Evolutionary conservation across 352 stramenopile species (phyloP).

Genomic region (Pythium sukuiense): DNA sequence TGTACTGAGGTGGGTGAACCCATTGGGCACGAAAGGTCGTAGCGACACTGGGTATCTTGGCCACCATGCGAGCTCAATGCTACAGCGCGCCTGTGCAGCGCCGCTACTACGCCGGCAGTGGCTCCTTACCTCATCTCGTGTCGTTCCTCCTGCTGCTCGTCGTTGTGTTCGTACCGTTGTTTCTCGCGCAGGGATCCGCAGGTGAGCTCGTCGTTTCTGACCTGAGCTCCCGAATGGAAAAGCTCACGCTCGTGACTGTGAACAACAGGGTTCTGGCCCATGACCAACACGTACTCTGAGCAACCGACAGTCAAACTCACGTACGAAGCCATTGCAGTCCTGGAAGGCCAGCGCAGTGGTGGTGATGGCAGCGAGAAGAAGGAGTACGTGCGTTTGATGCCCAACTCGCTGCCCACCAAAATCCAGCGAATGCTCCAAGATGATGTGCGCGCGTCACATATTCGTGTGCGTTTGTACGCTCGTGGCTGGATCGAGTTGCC

Average conservation of each 20-base stretch:
- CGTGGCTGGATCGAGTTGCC: background rate
- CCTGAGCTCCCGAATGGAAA: background rate
- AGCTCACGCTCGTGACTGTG: background rate
- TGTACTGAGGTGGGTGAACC: background rate
- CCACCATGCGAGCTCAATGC: slow-evolving; percentile 49
- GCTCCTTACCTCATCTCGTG: slow-evolving; percentile 56
- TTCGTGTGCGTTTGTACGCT: slow-evolving; percentile 34
- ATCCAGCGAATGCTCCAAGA: slow-evolving; percentile 48
- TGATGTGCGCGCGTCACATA: slow-evolving; percentile 34
- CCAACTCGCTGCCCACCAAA: slow-evolving; percentile 44
- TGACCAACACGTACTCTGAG: slow-evolving; percentile 57
- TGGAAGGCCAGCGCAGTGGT: slow-evolving; percentile 45
- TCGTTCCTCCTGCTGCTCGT: slow-evolving; percentile 42
- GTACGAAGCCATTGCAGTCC: slow-evolving; percentile 60
- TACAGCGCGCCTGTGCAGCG: slow-evolving; percentile 49
- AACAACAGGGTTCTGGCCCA: slow-evolving; percentile 58
- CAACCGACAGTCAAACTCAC: slow-evolving; percentile 54
- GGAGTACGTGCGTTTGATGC: slow-evolving; percentile 30
- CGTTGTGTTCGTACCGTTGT: slow-evolving; percentile 48
- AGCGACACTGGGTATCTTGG: no score
- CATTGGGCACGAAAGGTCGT: slow-evolving; percentile 1
- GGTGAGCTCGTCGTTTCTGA: slow-evolving; percentile 23
- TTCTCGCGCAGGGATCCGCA: slow-evolving; percentile 56
- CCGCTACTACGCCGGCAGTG: slow-evolving; percentile 53
- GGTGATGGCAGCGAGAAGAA: slow-evolving; percentile 2